Conservation (phyloP, 2,329 filamentous ascomycete species). For the Clarireedia sp. region DNA sequence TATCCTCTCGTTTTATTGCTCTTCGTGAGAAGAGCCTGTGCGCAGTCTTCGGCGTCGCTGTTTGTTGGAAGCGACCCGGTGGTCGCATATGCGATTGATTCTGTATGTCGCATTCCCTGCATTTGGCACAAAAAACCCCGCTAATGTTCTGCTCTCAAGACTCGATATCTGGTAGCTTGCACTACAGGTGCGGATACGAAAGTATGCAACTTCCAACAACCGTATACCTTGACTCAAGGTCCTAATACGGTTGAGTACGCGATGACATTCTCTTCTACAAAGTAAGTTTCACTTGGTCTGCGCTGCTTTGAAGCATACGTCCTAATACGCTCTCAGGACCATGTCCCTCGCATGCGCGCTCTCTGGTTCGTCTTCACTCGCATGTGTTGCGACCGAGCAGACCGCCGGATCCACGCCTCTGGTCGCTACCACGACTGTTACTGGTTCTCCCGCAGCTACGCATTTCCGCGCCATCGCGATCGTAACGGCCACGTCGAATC, state of each 20-base stretch:
- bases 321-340: not conserved
- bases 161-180: slow-evolving; percentile 15
- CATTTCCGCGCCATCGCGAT: slow-evolving; percentile 12
- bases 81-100: slow-evolving; percentile 13
- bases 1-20: not conserved
- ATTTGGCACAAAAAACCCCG: no score
- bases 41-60: slow-evolving; percentile 1
- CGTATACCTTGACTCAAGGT: slow-evolving; percentile 17
- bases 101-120: slow-evolving; percentile 2
- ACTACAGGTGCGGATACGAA: slow-evolving; percentile 2
- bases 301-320: no score
- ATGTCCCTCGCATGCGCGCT: not conserved
- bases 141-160: not conserved
- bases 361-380: slow-evolving; percentile 2
- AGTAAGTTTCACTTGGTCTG: not conserved
- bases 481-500: slow-evolving; percentile 2
- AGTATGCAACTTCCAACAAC: slow-evolving; percentile 15
- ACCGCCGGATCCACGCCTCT: not conserved
- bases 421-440: slow-evolving; percentile 6
- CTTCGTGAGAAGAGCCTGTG: not conserved
- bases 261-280: slow-evolving; percentile 9
- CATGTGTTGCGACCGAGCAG: slow-evolving; percentile 1
- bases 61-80: slow-evolving; percentile 13
- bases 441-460: slow-evolving; percentile 5
- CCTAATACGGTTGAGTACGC: slow-evolving; percentile 12